Conservation (phyloP, 2,329 filamentous ascomycete species). For the Aspergillus sp. region DNA sequence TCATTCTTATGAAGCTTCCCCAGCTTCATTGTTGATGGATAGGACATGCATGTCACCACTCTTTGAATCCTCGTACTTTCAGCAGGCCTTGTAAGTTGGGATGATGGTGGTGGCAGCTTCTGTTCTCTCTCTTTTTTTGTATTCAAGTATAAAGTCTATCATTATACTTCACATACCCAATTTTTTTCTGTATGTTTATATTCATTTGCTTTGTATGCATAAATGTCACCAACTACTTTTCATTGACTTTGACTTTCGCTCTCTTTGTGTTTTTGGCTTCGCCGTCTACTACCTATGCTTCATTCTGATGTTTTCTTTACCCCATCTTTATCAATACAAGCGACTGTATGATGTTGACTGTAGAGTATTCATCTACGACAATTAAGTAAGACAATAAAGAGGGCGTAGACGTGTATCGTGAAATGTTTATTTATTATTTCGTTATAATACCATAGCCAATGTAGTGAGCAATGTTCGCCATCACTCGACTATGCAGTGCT, state of each 20-base stretch:
- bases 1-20: neutral
- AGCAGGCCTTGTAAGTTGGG: slow-evolving; percentile 16
- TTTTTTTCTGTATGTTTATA: slow-evolving; percentile 26
- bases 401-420: slow-evolving; percentile 3
- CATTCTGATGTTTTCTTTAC: neutral
- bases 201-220: slow-evolving; percentile 2
- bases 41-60: neutral
- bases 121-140: neutral
- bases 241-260: slow-evolving; percentile 4
- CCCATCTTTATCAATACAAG: slow-evolving; percentile 3
- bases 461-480: slow-evolving; percentile 6
- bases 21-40: neutral
- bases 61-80: slow-evolving; percentile 7
- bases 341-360: slow-evolving; percentile 9
- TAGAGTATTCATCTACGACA: slow-evolving; percentile 9
- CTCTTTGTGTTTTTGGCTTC: slow-evolving; percentile 1
- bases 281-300: neutral
- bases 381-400: neutral
- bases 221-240: neutral
- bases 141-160: slow-evolving; percentile 14
- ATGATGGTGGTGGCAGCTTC: neutral
- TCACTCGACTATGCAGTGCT: slow-evolving; percentile 3
- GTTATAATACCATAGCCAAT: neutral
- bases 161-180: slow-evolving; percentile 16
- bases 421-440: neutral